phyloP scores from a whole-genome alignment of 1,284 basidiomycete genomes.

The Pyrrhoderma noxium region DNA sequence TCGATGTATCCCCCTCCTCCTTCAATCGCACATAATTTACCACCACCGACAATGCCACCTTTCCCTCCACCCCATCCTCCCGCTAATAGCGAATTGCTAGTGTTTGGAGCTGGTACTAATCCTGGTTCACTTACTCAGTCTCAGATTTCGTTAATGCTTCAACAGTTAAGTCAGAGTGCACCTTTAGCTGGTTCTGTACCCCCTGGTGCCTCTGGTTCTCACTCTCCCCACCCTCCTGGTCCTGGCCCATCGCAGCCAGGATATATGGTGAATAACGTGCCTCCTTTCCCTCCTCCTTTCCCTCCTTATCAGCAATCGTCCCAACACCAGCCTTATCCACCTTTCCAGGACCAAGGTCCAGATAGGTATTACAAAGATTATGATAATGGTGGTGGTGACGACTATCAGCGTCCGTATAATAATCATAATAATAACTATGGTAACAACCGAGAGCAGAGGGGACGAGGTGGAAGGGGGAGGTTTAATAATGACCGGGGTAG shows the following conservation, averaged over 20 bases:
- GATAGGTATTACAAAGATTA: constrained; percentile 3
- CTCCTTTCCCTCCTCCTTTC: constrained; percentile 3
- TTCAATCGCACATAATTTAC: too few species aligned
- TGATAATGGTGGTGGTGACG: neutral
- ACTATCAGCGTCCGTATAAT: neutral
- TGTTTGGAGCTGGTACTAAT: neutral
- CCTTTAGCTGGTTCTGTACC: constrained; percentile 3
- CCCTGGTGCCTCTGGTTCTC: neutral
- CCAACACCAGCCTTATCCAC: neutral
- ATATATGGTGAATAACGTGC: neutral
- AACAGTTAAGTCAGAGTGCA: constrained; percentile 19
- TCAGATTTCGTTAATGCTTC: constrained; percentile 51
- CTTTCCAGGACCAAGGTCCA: neutral
- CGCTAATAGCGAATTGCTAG: too few species aligned
- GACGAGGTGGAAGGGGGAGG: neutral
- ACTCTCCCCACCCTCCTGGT: too few species aligned
- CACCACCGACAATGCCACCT: too few species aligned
- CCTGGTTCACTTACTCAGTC: constrained; percentile 41
- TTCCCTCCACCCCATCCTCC: constrained; percentile 1
- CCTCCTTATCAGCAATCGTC: constrained; percentile 1
- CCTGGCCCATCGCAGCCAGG: neutral
- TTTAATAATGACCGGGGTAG: neutral
- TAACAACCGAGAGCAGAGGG: neutral
- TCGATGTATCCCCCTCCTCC: constrained; percentile 2
- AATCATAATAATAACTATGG: neutral